A percentile compares a stretch with the other conserved stretches of the same genome.
Evolutionary conservation across 1,284 basidiomycete genomes (phyloP).

Genomic region (Ganoderma lingzhi): DNA sequence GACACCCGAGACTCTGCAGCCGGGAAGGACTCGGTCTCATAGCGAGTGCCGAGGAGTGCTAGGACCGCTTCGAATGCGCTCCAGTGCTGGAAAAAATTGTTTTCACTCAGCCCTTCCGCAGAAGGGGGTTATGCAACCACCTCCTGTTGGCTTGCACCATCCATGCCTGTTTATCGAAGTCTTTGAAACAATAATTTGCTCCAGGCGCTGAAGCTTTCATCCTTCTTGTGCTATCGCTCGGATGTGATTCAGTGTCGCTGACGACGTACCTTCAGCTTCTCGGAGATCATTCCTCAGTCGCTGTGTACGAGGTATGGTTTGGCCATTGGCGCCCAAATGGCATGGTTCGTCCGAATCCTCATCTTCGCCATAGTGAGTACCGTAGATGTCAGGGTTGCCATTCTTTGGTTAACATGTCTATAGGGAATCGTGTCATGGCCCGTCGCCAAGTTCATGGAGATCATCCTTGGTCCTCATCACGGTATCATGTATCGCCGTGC

Average conservation of each 20-base stretch:
- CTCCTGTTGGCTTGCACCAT: neutral
- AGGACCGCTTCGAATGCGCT: no score
- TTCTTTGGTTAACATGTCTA: neutral
- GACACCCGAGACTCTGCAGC: no score
- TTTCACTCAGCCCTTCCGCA: neutral
- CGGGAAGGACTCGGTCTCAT: no score
- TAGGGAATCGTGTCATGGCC: slow-evolving; percentile 86
- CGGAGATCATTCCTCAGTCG: slow-evolving; percentile 92
- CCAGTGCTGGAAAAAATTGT: neutral
- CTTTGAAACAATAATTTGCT: neutral
- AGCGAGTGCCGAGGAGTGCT: no score
- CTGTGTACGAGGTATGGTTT: slow-evolving; percentile 93
- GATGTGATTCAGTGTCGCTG: slow-evolving; percentile 1
- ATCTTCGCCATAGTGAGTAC: slow-evolving; percentile 71
- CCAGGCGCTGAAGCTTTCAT: neutral
- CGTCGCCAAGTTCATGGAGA: slow-evolving; percentile 73
- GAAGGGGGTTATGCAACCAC: neutral
- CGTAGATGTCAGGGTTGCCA: neutral
- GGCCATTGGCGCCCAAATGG: slow-evolving; percentile 90
- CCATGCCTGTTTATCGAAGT: neutral
- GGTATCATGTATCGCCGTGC: slow-evolving; percentile 64
- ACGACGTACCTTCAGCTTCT: slow-evolving; percentile 59
- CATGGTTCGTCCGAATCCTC: slow-evolving; percentile 74
- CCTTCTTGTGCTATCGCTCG: neutral
- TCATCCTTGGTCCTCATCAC: slow-evolving; percentile 66